Base-by-base conservation (phyloP, 257 asterid species). In the Cinchona pubescens region DNA sequence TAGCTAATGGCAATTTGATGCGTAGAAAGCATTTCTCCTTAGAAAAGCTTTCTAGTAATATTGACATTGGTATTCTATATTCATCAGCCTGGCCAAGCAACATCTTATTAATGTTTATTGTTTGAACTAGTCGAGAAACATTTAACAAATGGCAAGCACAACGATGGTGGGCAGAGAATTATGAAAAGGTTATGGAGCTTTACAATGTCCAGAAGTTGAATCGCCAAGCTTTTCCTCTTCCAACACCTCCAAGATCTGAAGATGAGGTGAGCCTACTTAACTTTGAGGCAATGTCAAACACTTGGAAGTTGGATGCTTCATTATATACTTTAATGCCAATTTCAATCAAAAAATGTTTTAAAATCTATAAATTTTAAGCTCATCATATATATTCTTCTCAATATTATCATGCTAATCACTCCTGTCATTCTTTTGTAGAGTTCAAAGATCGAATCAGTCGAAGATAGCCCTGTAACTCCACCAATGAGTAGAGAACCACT, bases 141-240 rank as follows among this genome's bases (percentile, higher is more conserved):
- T 94, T 91, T 82, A 89, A 87, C 84, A 94, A 91, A 84, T 88
- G 96, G 93, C 92, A 89, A 83, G 98, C 97, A 76, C 98, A 94
- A 79, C 75, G 79, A 62, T 94, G 98, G 98, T 94, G 98, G 98
- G 88, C 87, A 1, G 97, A 90, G 84, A 94, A 94, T 83, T 81
- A 84, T 56, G 97, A 94, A 78, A 94, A 85, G 79, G 96, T 94
- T 32, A 86, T 90, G 91, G 98, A 94, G 76, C 74, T 94, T 71
- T 94, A 94, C 90, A 94, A 94, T 55, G 97, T 94, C 81, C 92
- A 85, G 83, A 83, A 86, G 77, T 84, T 89, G 78, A 86, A 88
- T 67, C 89, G 75, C 69, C 89, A 82, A 51, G 85, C 89, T 38
- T 88, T 74, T 40, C 98, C 98, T 18, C 51, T 84, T 68, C 83